Percentiles rank a stretch among this genome's conserved stretches.
phyloP scores from a whole-genome alignment of 2,329 filamentous ascomycete genomes.

The Aspergillus fumigatiaffinis region DNA sequence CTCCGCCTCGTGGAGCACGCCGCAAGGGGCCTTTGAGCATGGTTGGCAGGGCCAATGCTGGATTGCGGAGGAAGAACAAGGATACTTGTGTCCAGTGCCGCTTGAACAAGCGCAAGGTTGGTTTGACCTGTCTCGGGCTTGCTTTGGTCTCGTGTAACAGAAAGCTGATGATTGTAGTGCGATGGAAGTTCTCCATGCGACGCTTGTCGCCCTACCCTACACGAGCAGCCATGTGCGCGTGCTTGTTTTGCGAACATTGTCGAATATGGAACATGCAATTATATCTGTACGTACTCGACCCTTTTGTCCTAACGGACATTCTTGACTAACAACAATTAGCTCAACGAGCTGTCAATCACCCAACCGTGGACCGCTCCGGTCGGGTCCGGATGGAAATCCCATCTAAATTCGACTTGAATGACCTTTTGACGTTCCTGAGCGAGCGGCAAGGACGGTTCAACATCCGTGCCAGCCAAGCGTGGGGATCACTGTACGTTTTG shows the following conservation, averaged over 20 bases:
- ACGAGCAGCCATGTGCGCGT: conserved; percentile 42
- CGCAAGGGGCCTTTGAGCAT: conserved; percentile 40
- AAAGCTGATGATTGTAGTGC: conserved; percentile 28
- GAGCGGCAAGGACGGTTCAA: conserved; percentile 41
- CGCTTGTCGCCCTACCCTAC: conserved; percentile 39
- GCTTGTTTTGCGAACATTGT: conserved; percentile 44
- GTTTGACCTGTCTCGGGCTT: neutral
- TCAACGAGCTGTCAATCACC: conserved; percentile 42
- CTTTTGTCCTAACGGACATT: neutral
- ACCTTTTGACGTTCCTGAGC: conserved; percentile 35
- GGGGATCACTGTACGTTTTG: conserved; percentile 40
- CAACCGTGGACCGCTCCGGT: conserved; percentile 31
- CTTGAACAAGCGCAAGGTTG: conserved; percentile 43
- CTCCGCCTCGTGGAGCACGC: conserved; percentile 40
- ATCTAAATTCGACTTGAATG: conserved; percentile 35
- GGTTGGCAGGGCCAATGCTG: conserved; percentile 39
- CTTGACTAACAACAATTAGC: conserved; percentile 27
- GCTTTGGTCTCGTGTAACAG: neutral
- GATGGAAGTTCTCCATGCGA: conserved; percentile 41
- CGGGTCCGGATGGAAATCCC: conserved; percentile 41
- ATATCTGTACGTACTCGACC: conserved; percentile 35
- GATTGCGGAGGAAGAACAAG: conserved; percentile 41
- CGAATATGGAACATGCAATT: conserved; percentile 44
- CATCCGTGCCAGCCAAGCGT: conserved; percentile 41
- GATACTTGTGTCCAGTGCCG: conserved; percentile 44